phyloP scores from a whole-genome alignment of 352 stramenopile genomes.

The Sclerospora graminicola region DNA sequence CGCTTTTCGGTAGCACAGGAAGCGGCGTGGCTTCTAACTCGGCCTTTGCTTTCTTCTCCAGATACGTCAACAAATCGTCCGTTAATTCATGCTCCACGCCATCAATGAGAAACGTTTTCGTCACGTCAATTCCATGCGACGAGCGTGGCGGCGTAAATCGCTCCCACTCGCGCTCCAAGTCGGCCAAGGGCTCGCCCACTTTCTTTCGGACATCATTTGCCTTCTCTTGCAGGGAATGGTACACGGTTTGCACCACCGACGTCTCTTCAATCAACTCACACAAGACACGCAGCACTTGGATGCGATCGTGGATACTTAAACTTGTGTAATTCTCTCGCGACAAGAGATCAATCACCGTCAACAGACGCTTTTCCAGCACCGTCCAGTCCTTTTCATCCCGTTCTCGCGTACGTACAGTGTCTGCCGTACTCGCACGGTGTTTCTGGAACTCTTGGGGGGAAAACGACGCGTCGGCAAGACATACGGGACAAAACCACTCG shows the following conservation, averaged over 20 bases:
- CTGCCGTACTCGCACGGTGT: conserved; percentile 21
- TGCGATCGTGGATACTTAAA: conserved; percentile 35
- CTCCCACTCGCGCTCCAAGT: conserved; percentile 53
- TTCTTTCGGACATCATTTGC: conserved; percentile 44
- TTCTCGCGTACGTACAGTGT: conserved; percentile 9
- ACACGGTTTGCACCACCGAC: conserved; percentile 45
- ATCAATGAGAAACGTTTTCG: conserved; percentile 64
- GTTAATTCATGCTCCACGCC: conserved; percentile 58
- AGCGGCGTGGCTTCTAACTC: conserved; percentile 43
- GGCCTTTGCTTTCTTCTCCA: conserved; percentile 52
- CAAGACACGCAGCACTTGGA: conserved; percentile 47
- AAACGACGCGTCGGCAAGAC: conserved; percentile 41
- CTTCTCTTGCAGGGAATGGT: conserved; percentile 52
- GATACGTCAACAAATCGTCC: conserved; percentile 53
- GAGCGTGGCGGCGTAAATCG: conserved; percentile 33
- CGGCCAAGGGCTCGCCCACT: conserved; percentile 40
- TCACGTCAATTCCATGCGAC: conserved; percentile 41
- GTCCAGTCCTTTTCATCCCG: conserved; percentile 37
- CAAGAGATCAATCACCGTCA: conserved; percentile 47
- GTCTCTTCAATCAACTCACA: conserved; percentile 57
- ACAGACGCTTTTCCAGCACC: conserved; percentile 53
- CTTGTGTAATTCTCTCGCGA: conserved; percentile 63
- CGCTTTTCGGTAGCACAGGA: conserved; percentile 32
- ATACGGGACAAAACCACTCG: conserved; percentile 76
- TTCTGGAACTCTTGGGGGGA: conserved; percentile 43